These are phyloP conservation scores for Caloboletus inedulis DNA, from an alignment of 1,284 basidiomycete genomes.

Conservation along the genomic window DNA sequence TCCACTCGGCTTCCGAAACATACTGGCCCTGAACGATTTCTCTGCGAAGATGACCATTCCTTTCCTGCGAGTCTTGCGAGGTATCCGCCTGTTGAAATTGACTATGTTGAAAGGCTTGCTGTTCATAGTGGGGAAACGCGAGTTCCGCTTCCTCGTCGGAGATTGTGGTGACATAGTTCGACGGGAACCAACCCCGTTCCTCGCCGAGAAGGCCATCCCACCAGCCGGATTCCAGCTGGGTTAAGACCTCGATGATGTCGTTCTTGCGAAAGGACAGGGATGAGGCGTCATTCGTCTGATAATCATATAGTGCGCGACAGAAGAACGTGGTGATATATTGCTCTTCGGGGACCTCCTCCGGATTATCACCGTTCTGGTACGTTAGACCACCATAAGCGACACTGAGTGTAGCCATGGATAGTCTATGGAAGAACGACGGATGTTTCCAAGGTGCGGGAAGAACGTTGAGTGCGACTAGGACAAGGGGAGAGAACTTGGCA, in stretches of 20 bases:
- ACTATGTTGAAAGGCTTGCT: constrained; percentile 25
- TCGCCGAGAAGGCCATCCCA: constrained; percentile 95
- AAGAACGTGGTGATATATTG: constrained; percentile 70
- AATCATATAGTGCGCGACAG: constrained; percentile 92
- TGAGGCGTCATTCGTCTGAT: constrained; percentile 81
- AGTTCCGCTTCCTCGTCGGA: constrained; percentile 77
- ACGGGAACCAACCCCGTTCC: constrained; percentile 96
- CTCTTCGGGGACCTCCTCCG: constrained; percentile 45
- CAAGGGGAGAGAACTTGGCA: constrained; percentile 13
- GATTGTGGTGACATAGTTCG: constrained; percentile 87
- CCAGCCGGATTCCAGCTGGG: constrained; percentile 92
- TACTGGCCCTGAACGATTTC: constrained; percentile 22
- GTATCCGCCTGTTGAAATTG: constrained; percentile 19
- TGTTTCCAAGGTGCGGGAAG: constrained; percentile 1
- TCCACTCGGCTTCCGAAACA: constrained; percentile 28
- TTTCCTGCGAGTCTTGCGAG: constrained; percentile 19
- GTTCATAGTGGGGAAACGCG: constrained; percentile 52
- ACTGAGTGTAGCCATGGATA: constrained; percentile 28
- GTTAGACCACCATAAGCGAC: constrained; percentile 22
- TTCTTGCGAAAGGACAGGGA: constrained; percentile 85
- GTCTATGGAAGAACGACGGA: neutral
- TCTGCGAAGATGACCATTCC: constrained; percentile 1
- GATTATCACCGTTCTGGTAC: constrained; percentile 24
- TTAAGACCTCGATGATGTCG: constrained; percentile 93
- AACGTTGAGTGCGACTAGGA: constrained; percentile 13